Percentiles rank a stretch among this genome's conserved stretches.
phyloP scores from a whole-genome alignment of 768 basidiomycete species.

The Xerocomus brunneocitrinus region DNA sequence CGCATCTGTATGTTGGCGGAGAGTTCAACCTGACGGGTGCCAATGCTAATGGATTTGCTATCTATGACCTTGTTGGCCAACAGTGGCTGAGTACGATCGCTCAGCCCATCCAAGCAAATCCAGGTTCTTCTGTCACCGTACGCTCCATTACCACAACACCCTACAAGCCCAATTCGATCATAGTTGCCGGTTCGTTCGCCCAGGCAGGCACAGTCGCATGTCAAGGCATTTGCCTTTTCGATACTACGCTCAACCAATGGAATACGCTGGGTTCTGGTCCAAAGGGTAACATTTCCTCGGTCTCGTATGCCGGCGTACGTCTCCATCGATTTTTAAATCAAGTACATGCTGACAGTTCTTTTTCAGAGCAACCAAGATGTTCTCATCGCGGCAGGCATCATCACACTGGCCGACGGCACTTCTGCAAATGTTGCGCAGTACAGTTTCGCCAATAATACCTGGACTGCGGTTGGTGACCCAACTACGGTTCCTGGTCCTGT shows the following conservation, averaged over 20 bases:
- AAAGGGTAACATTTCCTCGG: slow-evolving; percentile 71
- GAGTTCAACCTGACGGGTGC: slow-evolving; percentile 64
- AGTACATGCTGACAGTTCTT: slow-evolving; percentile 7
- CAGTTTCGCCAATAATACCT: slow-evolving; percentile 65
- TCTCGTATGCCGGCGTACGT: slow-evolving; percentile 79
- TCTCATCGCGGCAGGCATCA: slow-evolving; percentile 77
- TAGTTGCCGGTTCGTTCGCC: slow-evolving; percentile 87
- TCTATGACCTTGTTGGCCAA: slow-evolving; percentile 69
- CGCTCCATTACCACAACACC: slow-evolving; percentile 64
- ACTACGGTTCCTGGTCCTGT: slow-evolving; percentile 80
- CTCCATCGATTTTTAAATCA: not conserved
- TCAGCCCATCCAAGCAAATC: slow-evolving; percentile 54
- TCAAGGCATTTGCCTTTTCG: slow-evolving; percentile 73
- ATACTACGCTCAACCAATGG: slow-evolving; percentile 72
- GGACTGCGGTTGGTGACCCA: slow-evolving; percentile 62
- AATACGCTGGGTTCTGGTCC: slow-evolving; percentile 73
- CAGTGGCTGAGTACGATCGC: slow-evolving; percentile 58
- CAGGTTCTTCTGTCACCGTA: slow-evolving; percentile 57
- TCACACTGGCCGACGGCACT: slow-evolving; percentile 60
- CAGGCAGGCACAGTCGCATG: slow-evolving; percentile 74
- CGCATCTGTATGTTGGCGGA: slow-evolving; percentile 78
- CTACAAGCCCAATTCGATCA: slow-evolving; percentile 54
- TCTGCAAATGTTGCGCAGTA: slow-evolving; percentile 71
- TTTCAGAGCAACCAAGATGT: slow-evolving; percentile 57
- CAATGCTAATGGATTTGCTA: slow-evolving; percentile 62